Evolutionary conservation across 768 basidiomycete genomes (phyloP), one percentile per base, ranked within the genome.

Genomic region (Amanita rubescens): DNA sequence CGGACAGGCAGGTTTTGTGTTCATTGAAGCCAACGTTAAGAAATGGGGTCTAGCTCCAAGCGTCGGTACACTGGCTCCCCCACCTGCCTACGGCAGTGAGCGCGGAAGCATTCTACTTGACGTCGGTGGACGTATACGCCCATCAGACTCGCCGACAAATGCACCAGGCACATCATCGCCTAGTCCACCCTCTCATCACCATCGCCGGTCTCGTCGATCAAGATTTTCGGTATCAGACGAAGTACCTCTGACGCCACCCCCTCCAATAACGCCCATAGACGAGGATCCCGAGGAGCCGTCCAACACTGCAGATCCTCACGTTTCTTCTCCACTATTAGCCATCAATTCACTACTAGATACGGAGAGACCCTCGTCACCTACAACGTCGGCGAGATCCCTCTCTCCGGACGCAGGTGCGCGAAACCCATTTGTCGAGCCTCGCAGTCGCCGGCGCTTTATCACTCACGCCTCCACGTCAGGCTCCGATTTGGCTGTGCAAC

Each of bases 1-100:
- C 12, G 96, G 96, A 7, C 96, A 98, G 70, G 87, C 91, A 4
- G 96, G 96, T 4, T 99, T 99, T 65, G 96, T 98, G 35, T 98
- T 96, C 62, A 97, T 99, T 62, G 96, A 99, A 71, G 96, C 96
- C 32, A 97, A 99, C 65, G 96, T 99, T 57, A 99, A 99, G 79
- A 98, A 97, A 67, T 99, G 96, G 96, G 96, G 96, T 15, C 71
- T 98, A 30, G 96, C 96, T 32, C 96, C 96, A 7, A 96, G 94
- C 66, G 87, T 94, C 12, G 96, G 96, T 44, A 98, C 96, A 0
- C 78, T 98, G 9, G 95, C 95, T 1, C 96, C 96, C 14, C 96
- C 96, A 25, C 96, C 96, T 5, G 94, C 96, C 0, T 98, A 98
- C 68, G 96, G 96, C 15, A 93, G 90, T 61, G 96, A 99, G 67